Conservation (phyloP, 2,329 filamentous ascomycete species). For the Claviceps sp. region DNA sequence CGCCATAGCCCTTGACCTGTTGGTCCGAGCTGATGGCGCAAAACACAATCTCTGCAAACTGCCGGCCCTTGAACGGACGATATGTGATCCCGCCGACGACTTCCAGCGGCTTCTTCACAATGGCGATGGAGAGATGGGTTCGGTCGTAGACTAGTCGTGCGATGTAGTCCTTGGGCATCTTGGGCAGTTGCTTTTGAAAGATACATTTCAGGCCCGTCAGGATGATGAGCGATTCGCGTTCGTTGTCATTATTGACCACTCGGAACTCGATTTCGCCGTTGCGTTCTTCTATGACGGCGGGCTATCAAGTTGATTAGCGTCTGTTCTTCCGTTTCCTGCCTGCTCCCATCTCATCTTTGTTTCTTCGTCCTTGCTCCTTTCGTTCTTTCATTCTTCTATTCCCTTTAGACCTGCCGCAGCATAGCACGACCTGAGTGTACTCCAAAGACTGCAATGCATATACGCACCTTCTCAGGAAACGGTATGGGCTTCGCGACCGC, state of each 20-base stretch:
- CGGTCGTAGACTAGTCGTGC: conserved; percentile 94
- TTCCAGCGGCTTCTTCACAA: conserved; percentile 90
- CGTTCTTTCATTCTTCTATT: no score
- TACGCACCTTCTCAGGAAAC: conserved; percentile 70
- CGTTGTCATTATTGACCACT: conserved; percentile 92
- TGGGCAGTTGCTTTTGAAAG: conserved; percentile 95
- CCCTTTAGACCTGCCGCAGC: no score
- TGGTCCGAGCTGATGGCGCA: conserved; percentile 96
- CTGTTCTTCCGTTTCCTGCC: neutral
- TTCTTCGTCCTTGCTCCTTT: no score
- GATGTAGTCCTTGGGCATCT: conserved; percentile 99
- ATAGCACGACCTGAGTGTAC: no score
- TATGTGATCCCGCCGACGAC: conserved; percentile 97
- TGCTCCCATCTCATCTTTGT: neutral
- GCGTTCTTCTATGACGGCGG: conserved; percentile 53
- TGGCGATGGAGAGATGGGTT: conserved; percentile 90
- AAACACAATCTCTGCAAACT: conserved; percentile 97
- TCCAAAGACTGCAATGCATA: no score
- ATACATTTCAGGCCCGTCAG: conserved; percentile 93
- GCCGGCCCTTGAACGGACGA: conserved; percentile 78
- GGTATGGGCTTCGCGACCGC: conserved; percentile 51
- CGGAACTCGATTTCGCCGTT: conserved; percentile 92
- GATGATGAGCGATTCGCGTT: conserved; percentile 80
- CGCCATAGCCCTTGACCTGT: conserved; percentile 96
- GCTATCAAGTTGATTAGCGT: conserved; percentile 1